Base-by-base conservation (phyloP, 768 basidiomycete species). In the Sarcomyxa edulis region DNA sequence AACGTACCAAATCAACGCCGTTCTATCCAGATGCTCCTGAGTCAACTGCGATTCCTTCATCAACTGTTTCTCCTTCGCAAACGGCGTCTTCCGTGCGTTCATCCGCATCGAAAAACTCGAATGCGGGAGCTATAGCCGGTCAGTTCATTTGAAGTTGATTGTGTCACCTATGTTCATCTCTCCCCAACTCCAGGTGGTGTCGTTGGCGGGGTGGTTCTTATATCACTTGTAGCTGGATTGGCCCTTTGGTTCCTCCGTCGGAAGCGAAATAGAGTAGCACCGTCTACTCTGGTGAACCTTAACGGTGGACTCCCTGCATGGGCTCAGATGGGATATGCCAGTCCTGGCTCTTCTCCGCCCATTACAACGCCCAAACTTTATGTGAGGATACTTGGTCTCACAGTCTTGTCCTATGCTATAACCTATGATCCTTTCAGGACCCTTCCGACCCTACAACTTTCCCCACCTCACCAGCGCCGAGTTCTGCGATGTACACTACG, bases 201-300 rank as follows among this genome's bases (percentile, higher is more conserved):
- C 6, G 64, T 80, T 6, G 77, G 76, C 3, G 76, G 71, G 10
- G 42, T 82, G 1, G 64, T 74, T 20, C 64, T 54, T n/a, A 40
- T 74, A 14, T 69, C 64, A 6, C 44, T 71, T 31, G 55, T 79
- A 9, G 66, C 49, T 4, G 69, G 54, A 1, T 40, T 55, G 5
- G 39, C 53, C 5, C 51, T 56, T 36, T 68, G 58, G 50, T 55
- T 68, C 43, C 9, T 60, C 45, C 62, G 32, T 44, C 42, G 32
- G 33, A 24, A n/a, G 32, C 51, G 23, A 40, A 48, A 5, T 48
- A 55, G n/a, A 43, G 48, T 7, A 43, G 52, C 5, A 47, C 42
- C 35, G 19, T 14, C 12, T 8, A 19, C 18, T 10, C n/a, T 18
- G 7, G 42, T 26, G 16, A 21, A 35, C 24, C 35, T n/a, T n/a